phyloP scores from a whole-genome alignment of 2,329 filamentous ascomycete species.

The Colletotrichum caudatum region DNA sequence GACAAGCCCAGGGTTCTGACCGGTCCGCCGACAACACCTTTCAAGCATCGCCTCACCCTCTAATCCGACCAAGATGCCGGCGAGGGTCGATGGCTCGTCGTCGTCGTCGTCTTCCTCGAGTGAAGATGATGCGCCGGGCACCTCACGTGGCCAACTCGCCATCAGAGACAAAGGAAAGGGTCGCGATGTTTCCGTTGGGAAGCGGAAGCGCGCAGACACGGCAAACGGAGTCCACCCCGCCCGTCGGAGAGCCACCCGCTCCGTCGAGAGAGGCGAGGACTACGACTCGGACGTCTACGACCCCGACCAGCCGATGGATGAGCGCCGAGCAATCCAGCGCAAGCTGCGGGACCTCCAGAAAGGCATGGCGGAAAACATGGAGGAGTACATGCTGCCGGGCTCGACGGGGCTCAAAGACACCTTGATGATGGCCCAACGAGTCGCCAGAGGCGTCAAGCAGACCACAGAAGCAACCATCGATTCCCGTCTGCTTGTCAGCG shows the following conservation, averaged over 20 bases:
- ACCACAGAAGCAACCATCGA: conserved; percentile 93
- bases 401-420: conserved; percentile 75
- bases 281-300: conserved; percentile 70
- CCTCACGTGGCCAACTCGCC: conserved; percentile 43
- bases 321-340: conserved; percentile 78
- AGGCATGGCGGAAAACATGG: conserved; percentile 73
- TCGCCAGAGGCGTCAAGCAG: conserved; percentile 80
- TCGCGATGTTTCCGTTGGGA: conserved; percentile 32
- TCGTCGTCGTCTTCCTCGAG: conserved; percentile 43
- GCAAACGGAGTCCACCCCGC: conserved; percentile 25
- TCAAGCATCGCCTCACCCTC: neutral
- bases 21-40: neutral
- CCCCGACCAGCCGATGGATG: conserved; percentile 82
- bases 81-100: conserved; percentile 30
- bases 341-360: conserved; percentile 76
- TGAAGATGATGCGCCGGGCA: conserved; percentile 22
- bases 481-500: conserved; percentile 83
- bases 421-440: conserved; percentile 73
- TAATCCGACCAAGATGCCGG: conserved; percentile 25
- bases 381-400: conserved; percentile 76
- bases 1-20: neutral
- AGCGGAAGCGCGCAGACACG: conserved; percentile 41
- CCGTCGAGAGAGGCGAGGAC: conserved; percentile 38
- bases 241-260: conserved; percentile 40
- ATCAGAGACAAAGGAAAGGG: conserved; percentile 49